A percentile compares a stretch with the other conserved stretches of the same genome.
phyloP scores from a whole-genome alignment of 1,139 yeast species.

The Diutina pseudorugosa region DNA sequence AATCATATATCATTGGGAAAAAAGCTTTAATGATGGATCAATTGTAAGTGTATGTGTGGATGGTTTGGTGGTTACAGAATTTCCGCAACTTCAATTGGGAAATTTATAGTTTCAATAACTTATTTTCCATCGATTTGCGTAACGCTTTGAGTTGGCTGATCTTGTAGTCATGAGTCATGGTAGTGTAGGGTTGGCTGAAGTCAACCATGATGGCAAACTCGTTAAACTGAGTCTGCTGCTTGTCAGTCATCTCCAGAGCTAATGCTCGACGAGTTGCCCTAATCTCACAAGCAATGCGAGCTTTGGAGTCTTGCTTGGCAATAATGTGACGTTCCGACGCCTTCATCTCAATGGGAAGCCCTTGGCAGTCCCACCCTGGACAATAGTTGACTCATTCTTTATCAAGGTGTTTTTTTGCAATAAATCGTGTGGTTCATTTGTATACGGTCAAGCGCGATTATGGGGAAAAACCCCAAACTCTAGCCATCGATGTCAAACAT shows the following conservation, averaged over 20 bases:
- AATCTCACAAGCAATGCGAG: constrained; percentile 30
- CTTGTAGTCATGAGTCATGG: constrained; percentile 64
- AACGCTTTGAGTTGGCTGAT: constrained; percentile 63
- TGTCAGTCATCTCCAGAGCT: constrained; percentile 52
- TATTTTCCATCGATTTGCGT: constrained; percentile 48
- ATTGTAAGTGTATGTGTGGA: too few species aligned
- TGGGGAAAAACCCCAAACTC: too few species aligned
- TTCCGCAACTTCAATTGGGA: too few species aligned
- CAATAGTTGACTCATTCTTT: constrained; percentile 55
- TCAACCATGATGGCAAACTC: constrained; percentile 76
- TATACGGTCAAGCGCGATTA: too few species aligned
- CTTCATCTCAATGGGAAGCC: constrained; percentile 87
- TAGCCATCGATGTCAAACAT: too few species aligned
- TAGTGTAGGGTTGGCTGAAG: constrained; percentile 59
- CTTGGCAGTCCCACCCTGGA: constrained; percentile 99
- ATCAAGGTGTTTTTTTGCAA: too few species aligned
- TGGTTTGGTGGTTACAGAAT: too few species aligned
- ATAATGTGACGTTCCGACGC: constrained; percentile 33
- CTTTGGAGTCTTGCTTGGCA: constrained; percentile 14
- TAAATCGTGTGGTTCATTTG: too few species aligned
- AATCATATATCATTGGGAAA: too few species aligned
- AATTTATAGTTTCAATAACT: too few species aligned
- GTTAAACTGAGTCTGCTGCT: constrained; percentile 53
- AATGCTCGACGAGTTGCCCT: constrained; percentile 55
- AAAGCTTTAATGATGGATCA: too few species aligned